Conservation (phyloP, 306 rosid genomes). For the Psophocarpus tetragonolobus region DNA sequence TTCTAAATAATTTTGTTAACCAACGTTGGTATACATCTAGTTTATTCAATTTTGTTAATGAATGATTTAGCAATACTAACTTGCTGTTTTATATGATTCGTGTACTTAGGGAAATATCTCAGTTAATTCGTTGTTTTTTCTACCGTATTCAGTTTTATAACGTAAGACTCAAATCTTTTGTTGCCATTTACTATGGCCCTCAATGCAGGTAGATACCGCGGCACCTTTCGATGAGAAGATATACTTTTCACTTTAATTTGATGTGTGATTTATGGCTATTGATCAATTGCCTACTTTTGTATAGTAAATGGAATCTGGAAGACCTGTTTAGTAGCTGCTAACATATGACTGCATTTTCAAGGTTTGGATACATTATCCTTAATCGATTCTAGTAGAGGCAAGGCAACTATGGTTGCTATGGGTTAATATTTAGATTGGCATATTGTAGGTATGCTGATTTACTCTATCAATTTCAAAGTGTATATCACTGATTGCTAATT, state of each 20-base stretch:
- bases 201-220: conserved; percentile 34
- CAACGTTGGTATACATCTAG: too few relatives aligned
- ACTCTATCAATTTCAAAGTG: background rate
- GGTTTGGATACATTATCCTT: background rate
- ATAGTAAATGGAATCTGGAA: background rate
- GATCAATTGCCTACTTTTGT: background rate
- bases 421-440: background rate
- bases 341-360: background rate
- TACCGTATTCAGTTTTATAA: background rate
- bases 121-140: background rate
- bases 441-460: background rate
- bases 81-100: background rate
- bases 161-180: background rate
- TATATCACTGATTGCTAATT: background rate
- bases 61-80: background rate
- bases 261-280: background rate
- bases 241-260: background rate
- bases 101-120: background rate
- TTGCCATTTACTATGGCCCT: background rate
- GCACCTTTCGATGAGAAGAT: conserved; percentile 7
- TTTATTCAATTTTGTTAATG: too few relatives aligned
- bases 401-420: background rate
- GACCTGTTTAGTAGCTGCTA: background rate
- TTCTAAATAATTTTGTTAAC: background rate
- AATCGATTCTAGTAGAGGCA: background rate